Percentiles rank a stretch among this genome's conserved stretches.
phyloP scores from a whole-genome alignment of 495 filamentous ascomycete genomes.

The Pseudotulostoma volvatum region DNA sequence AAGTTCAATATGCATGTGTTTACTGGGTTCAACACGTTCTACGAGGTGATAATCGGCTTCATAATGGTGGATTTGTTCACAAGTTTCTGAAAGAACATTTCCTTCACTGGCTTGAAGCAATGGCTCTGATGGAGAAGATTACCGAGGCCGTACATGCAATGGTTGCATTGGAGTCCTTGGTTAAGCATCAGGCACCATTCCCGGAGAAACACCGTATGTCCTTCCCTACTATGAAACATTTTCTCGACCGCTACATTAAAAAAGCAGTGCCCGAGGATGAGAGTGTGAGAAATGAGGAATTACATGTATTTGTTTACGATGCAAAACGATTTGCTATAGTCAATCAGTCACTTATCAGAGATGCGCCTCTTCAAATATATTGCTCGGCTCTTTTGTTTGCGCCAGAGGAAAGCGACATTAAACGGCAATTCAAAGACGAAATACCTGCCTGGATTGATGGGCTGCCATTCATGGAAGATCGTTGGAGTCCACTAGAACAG shows the following conservation, averaged over 20 bases:
- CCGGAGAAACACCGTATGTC: too few species aligned
- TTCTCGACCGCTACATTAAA: too few species aligned
- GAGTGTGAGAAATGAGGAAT: too few species aligned
- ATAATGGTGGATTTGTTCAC: conserved; percentile 7
- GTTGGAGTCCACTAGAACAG: conserved; percentile 4
- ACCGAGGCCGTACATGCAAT: conserved; percentile 4
- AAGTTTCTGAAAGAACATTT: conserved; percentile 8
- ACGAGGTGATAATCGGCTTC: conserved; percentile 3
- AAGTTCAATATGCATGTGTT: conserved; percentile 17
- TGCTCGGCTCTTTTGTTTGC: conserved; percentile 16
- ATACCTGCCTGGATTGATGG: conserved; percentile 3
- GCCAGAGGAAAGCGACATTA: conserved; percentile 12
- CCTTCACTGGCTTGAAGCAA: conserved; percentile 13
- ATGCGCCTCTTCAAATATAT: conserved; percentile 18
- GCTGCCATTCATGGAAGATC: conserved; percentile 1
- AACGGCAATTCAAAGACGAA: conserved; percentile 2
- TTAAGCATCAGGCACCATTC: too few species aligned
- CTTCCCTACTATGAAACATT: too few species aligned
- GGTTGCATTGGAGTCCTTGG: conserved; percentile 1
- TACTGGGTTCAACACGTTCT: conserved; percentile 17
- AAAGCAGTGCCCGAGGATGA: too few species aligned
- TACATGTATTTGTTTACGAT: conserved; percentile 15
- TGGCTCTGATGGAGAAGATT: conserved; percentile 6
- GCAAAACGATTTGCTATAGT: conserved; percentile 15
- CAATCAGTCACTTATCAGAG: conserved; percentile 12